Evolutionary conservation across 257 asterid genomes (phyloP).

Genomic region (Leonotis leonurus): DNA sequence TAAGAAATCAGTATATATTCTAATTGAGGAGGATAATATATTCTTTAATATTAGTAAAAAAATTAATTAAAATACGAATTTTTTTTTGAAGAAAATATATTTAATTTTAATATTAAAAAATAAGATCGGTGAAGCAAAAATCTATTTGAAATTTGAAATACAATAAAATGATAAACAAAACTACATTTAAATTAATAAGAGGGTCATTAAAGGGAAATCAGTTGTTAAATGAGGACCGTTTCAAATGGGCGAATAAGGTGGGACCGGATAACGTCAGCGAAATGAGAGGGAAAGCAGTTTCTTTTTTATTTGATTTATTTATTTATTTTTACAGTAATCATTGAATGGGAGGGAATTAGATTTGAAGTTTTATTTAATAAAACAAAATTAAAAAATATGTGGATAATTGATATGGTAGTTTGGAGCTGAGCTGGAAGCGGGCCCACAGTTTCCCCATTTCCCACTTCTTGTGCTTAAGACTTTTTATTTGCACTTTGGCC

Average conservation of each 20-base stretch:
- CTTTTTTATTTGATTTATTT: too few relatives aligned
- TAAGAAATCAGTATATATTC: too few relatives aligned
- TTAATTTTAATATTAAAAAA: too few relatives aligned
- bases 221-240: slow-evolving; percentile 6
- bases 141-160: too few relatives aligned
- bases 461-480: neutral
- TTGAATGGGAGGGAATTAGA: slow-evolving; percentile 19
- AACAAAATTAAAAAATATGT: neutral
- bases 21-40: too few relatives aligned
- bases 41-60: too few relatives aligned
- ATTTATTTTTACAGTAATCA: neutral
- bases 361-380: slow-evolving; percentile 9
- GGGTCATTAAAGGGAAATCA: slow-evolving; percentile 7
- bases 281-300: slow-evolving; percentile 25
- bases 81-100: too few relatives aligned
- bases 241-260: slow-evolving; percentile 18
- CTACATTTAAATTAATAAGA: neutral
- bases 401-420: slow-evolving; percentile 3
- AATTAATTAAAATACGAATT: too few relatives aligned
- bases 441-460: slow-evolving; percentile 9
- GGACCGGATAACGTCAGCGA: slow-evolving; percentile 11
- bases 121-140: too few relatives aligned
- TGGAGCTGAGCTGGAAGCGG: slow-evolving; percentile 17
- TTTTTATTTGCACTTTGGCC: slow-evolving; percentile 19
- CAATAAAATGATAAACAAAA: neutral